Evolutionary conservation across 73 alveolate species (phyloP), one percentile per base, ranked within the genome.

Genomic region (Effrenium voratum): DNA sequence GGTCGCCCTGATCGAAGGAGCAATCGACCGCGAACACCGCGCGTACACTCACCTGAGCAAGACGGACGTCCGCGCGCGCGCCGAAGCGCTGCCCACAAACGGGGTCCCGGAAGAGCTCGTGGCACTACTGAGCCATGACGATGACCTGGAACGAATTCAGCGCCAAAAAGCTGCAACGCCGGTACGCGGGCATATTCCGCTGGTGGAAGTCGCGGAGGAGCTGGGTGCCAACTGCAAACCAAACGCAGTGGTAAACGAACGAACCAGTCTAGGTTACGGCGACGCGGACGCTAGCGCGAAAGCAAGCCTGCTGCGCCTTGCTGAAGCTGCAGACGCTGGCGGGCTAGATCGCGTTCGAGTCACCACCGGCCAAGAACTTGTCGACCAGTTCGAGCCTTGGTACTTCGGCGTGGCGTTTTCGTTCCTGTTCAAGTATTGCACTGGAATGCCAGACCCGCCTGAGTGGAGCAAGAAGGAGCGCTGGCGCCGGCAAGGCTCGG

Each of bases 391-490:
- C 47, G 80, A 84, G 59, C 80, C 73, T 0, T 36, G 52, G 59
- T 57, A 84, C 12, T 57, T 57, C 40, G 79, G 60, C 3, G 59
- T 59, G 0, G 79, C 93, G 57, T 57, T 50, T 32, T 34, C 77
- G 1, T 57, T 34, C 46, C 43, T 84, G 40, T 57, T 84, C 0
- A 50, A 59, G 12, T 38, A 26, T 26, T 44, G 59, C 10, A 4
- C 55, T 4, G 59, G 79, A 1, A 52, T 84, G 59, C 59, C 73
- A 26, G 79, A 84, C 26, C 93, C 93, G 16, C 93, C 93, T 2
- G 55, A 44, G 41, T 84, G 79, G 80, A 57, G 93, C 55, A 6
- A 0, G 55, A n/a, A 82, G 24, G 38, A 1, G 5, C 55, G 93
- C 16, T 22, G 28, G 43, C 80, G 80, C 1, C 55, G 81, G 0